Base-by-base conservation (phyloP, 164 flowering plant species). In the Taxillus chinensis region DNA sequence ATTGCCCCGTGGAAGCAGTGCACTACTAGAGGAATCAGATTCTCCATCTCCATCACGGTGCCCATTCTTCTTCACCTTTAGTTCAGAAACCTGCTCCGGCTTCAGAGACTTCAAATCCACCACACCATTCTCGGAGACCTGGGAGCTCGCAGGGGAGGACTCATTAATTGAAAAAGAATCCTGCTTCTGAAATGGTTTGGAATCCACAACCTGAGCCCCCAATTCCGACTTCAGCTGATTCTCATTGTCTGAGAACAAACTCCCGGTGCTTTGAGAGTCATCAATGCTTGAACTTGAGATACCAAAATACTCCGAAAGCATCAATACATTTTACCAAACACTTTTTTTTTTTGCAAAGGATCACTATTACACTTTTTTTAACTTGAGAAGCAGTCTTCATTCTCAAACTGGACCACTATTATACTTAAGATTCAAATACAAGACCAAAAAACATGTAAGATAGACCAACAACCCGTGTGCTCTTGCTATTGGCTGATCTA, bases 281-380 rank as follows among this genome's bases (percentile, higher is more conserved):
- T 27, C 27, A 73, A 82, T 43, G 66, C 66, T 63, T 14, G 65
- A 9, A 63, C 81, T 67, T 9, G 75, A 66, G 48, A 82, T 76
- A 39, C 68, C 88, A 68, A 73, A 71, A 64, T 89, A 95, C 74
- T 89, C 95, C 0, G 95, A 82, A 46, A 95, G 91, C 99, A 95
- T 95, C 67, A 77, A 61, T 45, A 86, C 64, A 67, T 89, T 86
- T 68, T 95, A n/a, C n/a, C n/a, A n/a, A n/a, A n/a, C n/a, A n/a
- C n/a, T n/a, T n/a, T n/a, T n/a, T n/a, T n/a, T n/a, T n/a, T n/a
- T n/a, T n/a, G n/a, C n/a, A n/a, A n/a, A n/a, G n/a, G n/a, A n/a
- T n/a, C n/a, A n/a, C n/a, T n/a, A n/a, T n/a, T n/a, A n/a, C n/a
- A n/a, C n/a, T n/a, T n/a, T n/a, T n/a, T n/a, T n/a, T n/a, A n/a